Evolutionary conservation across 768 basidiomycete species (phyloP).

Genomic region (Leccinum sublutescens): DNA sequence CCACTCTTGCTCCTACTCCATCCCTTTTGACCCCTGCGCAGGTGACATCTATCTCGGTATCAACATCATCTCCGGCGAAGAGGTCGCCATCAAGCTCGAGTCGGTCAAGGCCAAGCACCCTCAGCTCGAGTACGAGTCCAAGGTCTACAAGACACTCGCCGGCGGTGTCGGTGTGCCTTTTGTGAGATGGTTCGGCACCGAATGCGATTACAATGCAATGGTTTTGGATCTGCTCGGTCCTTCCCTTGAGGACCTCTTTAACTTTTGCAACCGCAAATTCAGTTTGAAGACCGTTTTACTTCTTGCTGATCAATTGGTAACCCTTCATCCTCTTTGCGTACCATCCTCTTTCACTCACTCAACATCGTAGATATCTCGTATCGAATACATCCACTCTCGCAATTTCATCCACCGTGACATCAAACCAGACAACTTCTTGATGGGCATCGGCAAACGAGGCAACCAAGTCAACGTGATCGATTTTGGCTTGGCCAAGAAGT

Average conservation of each 20-base stretch:
- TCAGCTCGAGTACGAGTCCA: conserved; percentile 98
- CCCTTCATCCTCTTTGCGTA: accelerated
- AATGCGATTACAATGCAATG: conserved; percentile 99
- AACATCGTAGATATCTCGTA: conserved; percentile 81
- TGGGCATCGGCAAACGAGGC: conserved; percentile 99
- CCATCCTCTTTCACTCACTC: conserved; percentile 44
- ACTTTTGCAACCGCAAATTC: conserved; percentile 97
- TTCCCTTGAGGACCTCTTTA: conserved; percentile 88
- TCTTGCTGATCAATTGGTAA: conserved; percentile 92
- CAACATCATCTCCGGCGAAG: conserved; percentile 99
- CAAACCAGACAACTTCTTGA: conserved; percentile 99
- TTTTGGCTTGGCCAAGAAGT: conserved; percentile 99
- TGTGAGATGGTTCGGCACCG: conserved; percentile 90
- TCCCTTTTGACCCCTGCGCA: conserved; percentile 31
- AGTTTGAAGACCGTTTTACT: conserved; percentile 94
- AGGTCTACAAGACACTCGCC: conserved; percentile 95
- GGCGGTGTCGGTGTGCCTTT: conserved; percentile 99
- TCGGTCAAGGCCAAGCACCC: conserved; percentile 99
- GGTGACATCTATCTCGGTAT: conserved; percentile 98
- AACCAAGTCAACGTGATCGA: conserved; percentile 99
- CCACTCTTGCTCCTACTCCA: background rate
- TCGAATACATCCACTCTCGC: conserved; percentile 99
- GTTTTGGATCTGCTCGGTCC: conserved; percentile 95
- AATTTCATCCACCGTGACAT: conserved; percentile 98
- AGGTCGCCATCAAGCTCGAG: conserved; percentile 99